Evolutionary conservation across 1,139 yeast species (phyloP).

Genomic region (Hansenula sp.): DNA sequence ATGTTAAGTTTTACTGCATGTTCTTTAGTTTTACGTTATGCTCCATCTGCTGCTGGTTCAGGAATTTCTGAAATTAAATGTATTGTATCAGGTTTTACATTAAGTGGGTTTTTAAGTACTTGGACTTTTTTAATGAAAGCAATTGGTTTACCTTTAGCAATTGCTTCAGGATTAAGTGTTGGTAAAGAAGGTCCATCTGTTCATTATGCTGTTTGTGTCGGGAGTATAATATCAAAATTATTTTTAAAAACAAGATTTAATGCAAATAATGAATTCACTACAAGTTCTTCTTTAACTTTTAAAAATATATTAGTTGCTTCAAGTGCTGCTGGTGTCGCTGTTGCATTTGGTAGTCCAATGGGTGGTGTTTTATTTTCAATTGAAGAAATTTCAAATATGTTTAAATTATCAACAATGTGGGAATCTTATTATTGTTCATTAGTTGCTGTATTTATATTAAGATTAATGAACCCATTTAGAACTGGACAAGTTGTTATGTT

Average conservation of each 20-base stretch:
- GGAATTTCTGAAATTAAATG: slow-evolving; percentile 97
- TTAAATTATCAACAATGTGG: slow-evolving; percentile 81
- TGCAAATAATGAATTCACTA: slow-evolving; percentile 23
- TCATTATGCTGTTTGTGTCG: slow-evolving; percentile 65
- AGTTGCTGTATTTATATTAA: slow-evolving; percentile 77
- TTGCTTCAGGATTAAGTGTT: slow-evolving; percentile 60
- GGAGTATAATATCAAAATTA: slow-evolving; percentile 50
- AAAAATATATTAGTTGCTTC: slow-evolving; percentile 61
- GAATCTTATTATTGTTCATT: slow-evolving; percentile 88
- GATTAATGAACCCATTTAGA: slow-evolving; percentile 80
- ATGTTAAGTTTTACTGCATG: slow-evolving; percentile 64
- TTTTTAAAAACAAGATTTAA: slow-evolving; percentile 37
- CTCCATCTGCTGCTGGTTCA: slow-evolving; percentile 94
- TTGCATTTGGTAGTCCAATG: slow-evolving; percentile 66
- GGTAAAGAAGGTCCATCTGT: slow-evolving; percentile 77
- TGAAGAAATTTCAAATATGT: slow-evolving; percentile 53
- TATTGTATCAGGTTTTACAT: slow-evolving; percentile 85
- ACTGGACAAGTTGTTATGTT: slow-evolving; percentile 93
- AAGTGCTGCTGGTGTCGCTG: slow-evolving; percentile 65
- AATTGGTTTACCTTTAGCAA: slow-evolving; percentile 71
- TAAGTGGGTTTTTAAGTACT: slow-evolving; percentile 73
- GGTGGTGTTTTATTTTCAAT: slow-evolving; percentile 66
- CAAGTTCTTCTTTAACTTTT: slow-evolving; percentile 43
- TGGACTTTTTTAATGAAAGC: slow-evolving; percentile 73
- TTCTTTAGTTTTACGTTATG: slow-evolving; percentile 59